Base-by-base conservation (phyloP, 148 eudicot genomes). In the Rhododendron kiyosumense region DNA sequence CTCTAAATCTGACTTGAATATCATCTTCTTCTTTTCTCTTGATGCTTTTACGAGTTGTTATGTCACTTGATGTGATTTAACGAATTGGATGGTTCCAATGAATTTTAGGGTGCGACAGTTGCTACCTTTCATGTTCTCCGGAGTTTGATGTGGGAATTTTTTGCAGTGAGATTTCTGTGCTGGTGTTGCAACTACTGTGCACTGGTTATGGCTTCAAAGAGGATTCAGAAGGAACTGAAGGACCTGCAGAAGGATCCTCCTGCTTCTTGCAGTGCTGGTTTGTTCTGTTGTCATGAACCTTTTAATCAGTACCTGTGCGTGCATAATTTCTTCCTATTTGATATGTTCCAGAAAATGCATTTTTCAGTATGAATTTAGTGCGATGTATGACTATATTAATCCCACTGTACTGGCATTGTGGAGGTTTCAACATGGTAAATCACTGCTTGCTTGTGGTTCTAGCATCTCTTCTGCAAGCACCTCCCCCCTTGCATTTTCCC, bases 181-280 rank as follows among this genome's bases (percentile, higher is more conserved):
- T 67, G 26, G 79, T 83, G 78, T 45, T 67, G n/a, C 76, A 36
- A 76, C 69, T 38, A 2, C n/a, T 43, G 36, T 14, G 45, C 30
- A 43, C 57, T 32, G 38, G 79, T 28, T 32, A 90, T 90, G 92
- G 92, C 93, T 86, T 87, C 90, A 1, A 91, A 90, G 81, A 86
- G 93, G 85, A 91, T 91, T 82, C 88, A 86, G 81, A 91, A 88
- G 86, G 93, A 91, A 86, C 73, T 91, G 45, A 88, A 87, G 86
- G 92, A 90, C 88, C 38, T 91, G 92, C 86, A 90, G 84, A 91
- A 86, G 89, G 93, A 91, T 59, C 92, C 93, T 74, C 92, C 93
- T 74, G 88, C 78, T 28, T 88, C 91, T 69, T 91, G 93, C 91
- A 90, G 92, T 81, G 93, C 93, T 87, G 93, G 93, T 90, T 46